Evolutionary conservation across 2,329 filamentous ascomycete species (phyloP), one percentile per base, ranked within the genome.

Genomic region (Periconia macrospinosa): DNA sequence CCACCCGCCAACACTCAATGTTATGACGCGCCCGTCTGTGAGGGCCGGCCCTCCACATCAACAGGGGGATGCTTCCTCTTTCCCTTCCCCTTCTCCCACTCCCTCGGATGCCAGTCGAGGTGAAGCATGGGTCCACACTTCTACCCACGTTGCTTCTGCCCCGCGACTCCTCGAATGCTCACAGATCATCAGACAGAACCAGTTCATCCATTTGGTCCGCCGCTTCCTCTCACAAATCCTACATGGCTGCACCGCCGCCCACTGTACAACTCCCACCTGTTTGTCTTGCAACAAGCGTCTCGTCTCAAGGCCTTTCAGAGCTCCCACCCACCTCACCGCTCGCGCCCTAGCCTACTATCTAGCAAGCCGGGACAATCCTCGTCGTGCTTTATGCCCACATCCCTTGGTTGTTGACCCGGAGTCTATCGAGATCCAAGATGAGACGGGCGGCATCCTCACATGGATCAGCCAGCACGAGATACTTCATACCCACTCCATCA

Each of bases 251-350:
- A 85, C 84, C 57, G 84, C 83, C 59, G 77, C 81, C 49, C 78
- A 81, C 48, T 96, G 92, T 74, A 80, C 79, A 35, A 93, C 86
- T 1, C 76, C 90, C 14, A 93, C 90, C 14, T 96, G 92, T 76
- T 88, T 93, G 67, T 91, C 87, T 56, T 91, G 85, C 70, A 86
- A 89, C 51, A 88, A 83, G 72, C 83, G 89, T 60, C 76, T 87
- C 41, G 82, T 85, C 33, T 84, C 85, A 58, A 83, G 83, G 0
- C 91, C 91, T 2, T 83, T 91, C 62, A 86, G 91, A 56, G 83
- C 88, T 65, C 94, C 92, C 65, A 96, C 88, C 53, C 83, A 88
- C 19, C 85, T 91, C 44, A 96, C 91, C 65, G 91, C 92, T 9
- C 84, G 91, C 64, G 90, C 89, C 1, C 76, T 96, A 30, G 92